A percentile compares a stretch with the other conserved stretches of the same genome.
Conservation (phyloP, 2,329 filamentous ascomycete genomes). For the Lecanicillium sp. region DNA sequence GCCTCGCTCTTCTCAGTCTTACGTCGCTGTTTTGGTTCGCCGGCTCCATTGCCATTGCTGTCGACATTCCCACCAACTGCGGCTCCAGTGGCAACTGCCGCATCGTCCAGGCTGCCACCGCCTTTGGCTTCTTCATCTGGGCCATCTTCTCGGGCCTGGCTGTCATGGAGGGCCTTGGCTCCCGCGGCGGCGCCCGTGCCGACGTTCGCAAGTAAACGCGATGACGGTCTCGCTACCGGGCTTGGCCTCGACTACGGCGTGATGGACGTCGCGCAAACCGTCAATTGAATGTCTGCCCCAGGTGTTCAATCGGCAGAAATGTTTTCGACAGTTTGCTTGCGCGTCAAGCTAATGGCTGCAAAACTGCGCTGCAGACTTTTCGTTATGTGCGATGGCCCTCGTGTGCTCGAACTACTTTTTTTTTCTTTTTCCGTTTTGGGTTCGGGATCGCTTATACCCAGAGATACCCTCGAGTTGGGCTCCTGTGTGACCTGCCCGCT, state of each 20-base stretch:
- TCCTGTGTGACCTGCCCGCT: too few relatives aligned
- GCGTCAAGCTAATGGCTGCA: too few relatives aligned
- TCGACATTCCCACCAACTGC: conserved; percentile 46
- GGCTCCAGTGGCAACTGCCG: conserved; percentile 49
- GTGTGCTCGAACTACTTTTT: too few relatives aligned
- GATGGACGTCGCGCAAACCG: too few relatives aligned
- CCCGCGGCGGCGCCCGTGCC: conserved; percentile 21
- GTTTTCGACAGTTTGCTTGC: too few relatives aligned
- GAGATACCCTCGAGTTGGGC: too few relatives aligned
- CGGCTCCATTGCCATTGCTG: conserved; percentile 70
- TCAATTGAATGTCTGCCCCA: too few relatives aligned
- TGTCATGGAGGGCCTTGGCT: conserved; percentile 36
- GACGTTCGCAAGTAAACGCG: conserved; percentile 20
- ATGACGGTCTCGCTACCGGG: not conserved
- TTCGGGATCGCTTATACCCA: too few relatives aligned
- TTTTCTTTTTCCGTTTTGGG: too few relatives aligned
- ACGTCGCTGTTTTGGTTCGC: conserved; percentile 89
- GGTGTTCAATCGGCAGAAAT: too few relatives aligned
- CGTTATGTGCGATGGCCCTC: too few relatives aligned
- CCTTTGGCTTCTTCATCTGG: conserved; percentile 60
- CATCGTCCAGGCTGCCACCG: conserved; percentile 53
- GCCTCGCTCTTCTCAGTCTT: conserved; percentile 59
- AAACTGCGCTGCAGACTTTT: too few relatives aligned
- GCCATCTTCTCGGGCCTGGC: conserved; percentile 38
- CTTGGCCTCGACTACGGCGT: not conserved